Conservation (phyloP, 139 green algal species). For the Volvox africanus region DNA sequence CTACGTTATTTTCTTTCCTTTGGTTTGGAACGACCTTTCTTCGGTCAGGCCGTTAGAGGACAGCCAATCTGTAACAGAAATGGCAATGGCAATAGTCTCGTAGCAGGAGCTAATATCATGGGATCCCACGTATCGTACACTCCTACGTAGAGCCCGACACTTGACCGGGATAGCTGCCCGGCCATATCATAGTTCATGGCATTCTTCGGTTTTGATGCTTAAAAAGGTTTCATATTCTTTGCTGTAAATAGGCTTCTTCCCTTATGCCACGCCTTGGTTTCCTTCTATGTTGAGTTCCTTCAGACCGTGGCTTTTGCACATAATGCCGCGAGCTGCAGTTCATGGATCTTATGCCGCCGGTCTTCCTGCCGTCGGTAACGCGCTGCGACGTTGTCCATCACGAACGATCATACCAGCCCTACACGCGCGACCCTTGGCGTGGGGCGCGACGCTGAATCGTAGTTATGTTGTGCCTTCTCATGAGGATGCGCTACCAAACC, state of each 20-base stretch:
- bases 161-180: too few relatives aligned
- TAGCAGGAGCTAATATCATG: too few relatives aligned
- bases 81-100: too few relatives aligned
- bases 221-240: too few relatives aligned
- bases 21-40: too few relatives aligned
- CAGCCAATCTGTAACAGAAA: too few relatives aligned
- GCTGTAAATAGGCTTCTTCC: background rate
- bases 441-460: background rate
- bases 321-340: slow-evolving; percentile 14
- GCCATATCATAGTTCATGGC: too few relatives aligned
- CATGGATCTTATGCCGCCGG: background rate
- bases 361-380: background rate
- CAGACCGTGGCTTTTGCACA: background rate
- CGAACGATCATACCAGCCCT: background rate
- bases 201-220: too few relatives aligned
- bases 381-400: background rate
- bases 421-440: background rate
- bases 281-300: slow-evolving; percentile 2
- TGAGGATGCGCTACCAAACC: background rate
- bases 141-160: too few relatives aligned
- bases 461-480: background rate
- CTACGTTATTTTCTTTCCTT: too few relatives aligned
- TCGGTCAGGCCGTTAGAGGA: too few relatives aligned
- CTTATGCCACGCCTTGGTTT: background rate
- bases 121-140: too few relatives aligned